These are phyloP conservation scores for Termitomyces eurrhizus DNA, from an alignment of 768 basidiomycete genomes.

Conservation along the genomic window DNA sequence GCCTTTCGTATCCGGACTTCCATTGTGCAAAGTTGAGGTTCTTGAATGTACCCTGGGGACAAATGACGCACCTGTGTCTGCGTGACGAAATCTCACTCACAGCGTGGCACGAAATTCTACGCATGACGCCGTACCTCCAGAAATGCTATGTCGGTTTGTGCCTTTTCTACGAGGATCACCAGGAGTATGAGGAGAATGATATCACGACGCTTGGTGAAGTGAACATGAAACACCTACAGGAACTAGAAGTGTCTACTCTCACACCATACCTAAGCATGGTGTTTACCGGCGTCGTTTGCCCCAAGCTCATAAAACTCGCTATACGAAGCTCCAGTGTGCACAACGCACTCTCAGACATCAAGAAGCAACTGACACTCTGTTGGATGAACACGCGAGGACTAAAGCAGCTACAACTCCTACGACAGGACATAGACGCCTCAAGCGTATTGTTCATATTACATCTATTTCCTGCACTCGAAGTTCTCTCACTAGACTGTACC, in stretches of 20 bases:
- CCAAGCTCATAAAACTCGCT: not conserved
- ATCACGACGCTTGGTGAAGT: not conserved
- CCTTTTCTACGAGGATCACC: not conserved
- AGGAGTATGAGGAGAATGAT: not conserved
- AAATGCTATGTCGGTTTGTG: not conserved
- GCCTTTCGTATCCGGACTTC: not conserved
- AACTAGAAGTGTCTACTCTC: not conserved
- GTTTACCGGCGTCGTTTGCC: not conserved
- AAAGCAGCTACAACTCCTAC: not conserved
- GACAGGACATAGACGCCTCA: not conserved
- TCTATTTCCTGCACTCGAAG: not conserved
- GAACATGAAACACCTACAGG: not conserved
- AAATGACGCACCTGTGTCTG: not conserved
- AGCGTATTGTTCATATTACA: not conserved
- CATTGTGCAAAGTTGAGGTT: not conserved
- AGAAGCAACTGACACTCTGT: not conserved
- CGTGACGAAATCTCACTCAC: not conserved
- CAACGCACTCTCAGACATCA: not conserved
- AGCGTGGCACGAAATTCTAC: not conserved
- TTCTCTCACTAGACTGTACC: not conserved
- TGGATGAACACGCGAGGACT: not conserved
- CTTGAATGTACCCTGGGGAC: not conserved
- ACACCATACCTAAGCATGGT: not conserved
- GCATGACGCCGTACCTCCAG: not conserved
- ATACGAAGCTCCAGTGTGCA: not conserved